Percentiles rank a stretch among this genome's conserved stretches.
Conservation (phyloP, 495 filamentous ascomycete genomes). For the Lophiotrema nucula region DNA sequence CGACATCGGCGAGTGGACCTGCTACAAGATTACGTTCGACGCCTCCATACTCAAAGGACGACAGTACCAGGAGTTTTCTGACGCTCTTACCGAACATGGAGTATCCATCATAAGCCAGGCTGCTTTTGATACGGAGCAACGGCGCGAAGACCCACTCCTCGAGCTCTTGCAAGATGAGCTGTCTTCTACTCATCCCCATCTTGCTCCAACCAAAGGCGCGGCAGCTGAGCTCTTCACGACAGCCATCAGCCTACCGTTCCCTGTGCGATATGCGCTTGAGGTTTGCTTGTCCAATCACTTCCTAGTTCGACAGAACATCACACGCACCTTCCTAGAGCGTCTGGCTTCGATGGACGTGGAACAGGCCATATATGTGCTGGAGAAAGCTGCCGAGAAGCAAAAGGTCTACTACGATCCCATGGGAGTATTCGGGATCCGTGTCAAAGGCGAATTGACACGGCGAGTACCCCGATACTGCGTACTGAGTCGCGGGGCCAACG, state of each 20-base stretch:
- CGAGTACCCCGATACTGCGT: conserved; percentile 69
- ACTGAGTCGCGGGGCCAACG: conserved; percentile 67
- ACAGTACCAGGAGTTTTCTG: conserved; percentile 39
- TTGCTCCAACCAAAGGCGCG: conserved; percentile 40
- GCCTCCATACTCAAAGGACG: conserved; percentile 25
- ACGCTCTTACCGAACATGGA: conserved; percentile 68
- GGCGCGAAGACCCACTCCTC: conserved; percentile 49
- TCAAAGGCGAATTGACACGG: conserved; percentile 48
- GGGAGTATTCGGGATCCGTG: conserved; percentile 61
- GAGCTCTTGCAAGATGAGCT: conserved; percentile 47
- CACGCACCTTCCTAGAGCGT: conserved; percentile 59
- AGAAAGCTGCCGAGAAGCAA: conserved; percentile 60
- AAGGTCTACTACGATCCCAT: conserved; percentile 67
- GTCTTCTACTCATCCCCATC: conserved; percentile 4
- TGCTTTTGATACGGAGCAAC: conserved; percentile 37
- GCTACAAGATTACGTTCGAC: conserved; percentile 58
- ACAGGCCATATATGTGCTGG: conserved; percentile 56
- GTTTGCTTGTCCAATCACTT: conserved; percentile 78
- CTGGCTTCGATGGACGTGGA: conserved; percentile 52
- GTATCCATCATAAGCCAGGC: conserved; percentile 39
- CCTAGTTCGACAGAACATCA: conserved; percentile 78
- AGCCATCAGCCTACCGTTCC: conserved; percentile 56
- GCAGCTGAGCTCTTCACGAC: conserved; percentile 5
- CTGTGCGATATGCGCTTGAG: conserved; percentile 85
- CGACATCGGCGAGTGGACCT: conserved; percentile 79